Evolutionary conservation across 2,329 filamentous ascomycete species (phyloP), one percentile per base, ranked within the genome.

Genomic region (Ascosphaera apis): DNA sequence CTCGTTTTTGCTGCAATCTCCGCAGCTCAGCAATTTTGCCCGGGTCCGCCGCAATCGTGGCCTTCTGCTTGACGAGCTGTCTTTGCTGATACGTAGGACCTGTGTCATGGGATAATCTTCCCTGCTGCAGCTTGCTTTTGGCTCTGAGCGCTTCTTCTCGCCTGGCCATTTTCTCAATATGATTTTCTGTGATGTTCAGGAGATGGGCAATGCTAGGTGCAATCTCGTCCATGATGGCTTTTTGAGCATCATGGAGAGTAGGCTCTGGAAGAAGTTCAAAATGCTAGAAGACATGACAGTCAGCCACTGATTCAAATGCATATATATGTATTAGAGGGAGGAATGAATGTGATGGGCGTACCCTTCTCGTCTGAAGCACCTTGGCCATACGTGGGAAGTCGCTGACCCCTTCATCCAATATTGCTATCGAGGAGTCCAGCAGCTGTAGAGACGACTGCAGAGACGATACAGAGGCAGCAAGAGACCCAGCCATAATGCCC

Each of bases 261-360:
- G 77, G 71, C 52, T 91, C 81, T 12, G 83, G 80, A 45, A 92
- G 79, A 31, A 92, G 72, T 54, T 93, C 84, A 57, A 91, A 93
- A 59, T 92, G 84, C 76, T 91, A 46, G 38, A 33, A 18, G 31
- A 35, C 35, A 36, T 34, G 31, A 17, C 19, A 34, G 8, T 27
- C 15, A 15, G 19, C 18, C 21, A 16, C 12, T 8, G 15, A 6
- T 32, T 4, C n/a, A 33, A 8, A 8, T n/a, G 8, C 8, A 12
- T 6, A 21, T 15, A 8, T 27, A 4, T 4, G 27, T 30, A 31
- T 15, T 25, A 11, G 6, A 27, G 15, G n/a, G 7, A 33, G 19
- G 21, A 25, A 25, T n/a, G n/a, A 18, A 33, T 25, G 16, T 17
- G 17, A 13, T 25, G 23, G 35, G 43, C 61, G 34, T 61, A 73